Evolutionary conservation across 164 flowering plant genomes (phyloP), one percentile per base, ranked within the genome.

Genomic region (Vitis labrusca): DNA sequence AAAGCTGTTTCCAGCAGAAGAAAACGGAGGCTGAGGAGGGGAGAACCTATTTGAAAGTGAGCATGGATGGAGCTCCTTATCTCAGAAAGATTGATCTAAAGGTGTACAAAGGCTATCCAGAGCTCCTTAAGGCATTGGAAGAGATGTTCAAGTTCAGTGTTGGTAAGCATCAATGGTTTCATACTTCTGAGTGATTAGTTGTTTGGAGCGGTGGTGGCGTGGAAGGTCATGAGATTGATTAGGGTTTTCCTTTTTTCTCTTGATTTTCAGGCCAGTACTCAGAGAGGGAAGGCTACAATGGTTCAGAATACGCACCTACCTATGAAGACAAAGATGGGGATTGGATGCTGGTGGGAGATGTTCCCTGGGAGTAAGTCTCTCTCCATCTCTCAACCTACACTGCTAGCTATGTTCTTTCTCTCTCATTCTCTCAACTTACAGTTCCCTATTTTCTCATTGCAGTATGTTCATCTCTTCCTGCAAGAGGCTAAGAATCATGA

Each of bases 51-150:
- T 72, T 79, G 10, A 77, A 79, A 63, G 76, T 74, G 1, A 77
- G 80, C 80, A 65, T 80, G 78, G 83, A 80, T 71, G 80, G 80
- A 58, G 80, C 77, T 70, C 80, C 76, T 50, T 79, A 48, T 59
- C 70, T 79, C 2, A 73, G 82, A 56, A 80, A 80, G 63, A 69
- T 80, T 50, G 80, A 74, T 59, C 11, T 79, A 61, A 73, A 76
- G 64, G 29, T 79, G 1, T 79, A 76, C 56, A 61, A 67, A 11
- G 63, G 67, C 0, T 79, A 79, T 27, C 23, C 74, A 32, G 74
- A 73, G 52, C 73, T 79, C 23, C 70, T 79, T 14, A 70, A 67
- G 52, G 80, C 68, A 7, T 62, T 79, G 51, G 74, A 79, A 65
- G 71, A 73, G 65, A 76, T 79, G 82, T 79, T 76, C 77, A 79